These are phyloP conservation scores for Pezizomycotina sp. DNA, from an alignment of 2,329 filamentous ascomycete species.

Conservation along the genomic window DNA sequence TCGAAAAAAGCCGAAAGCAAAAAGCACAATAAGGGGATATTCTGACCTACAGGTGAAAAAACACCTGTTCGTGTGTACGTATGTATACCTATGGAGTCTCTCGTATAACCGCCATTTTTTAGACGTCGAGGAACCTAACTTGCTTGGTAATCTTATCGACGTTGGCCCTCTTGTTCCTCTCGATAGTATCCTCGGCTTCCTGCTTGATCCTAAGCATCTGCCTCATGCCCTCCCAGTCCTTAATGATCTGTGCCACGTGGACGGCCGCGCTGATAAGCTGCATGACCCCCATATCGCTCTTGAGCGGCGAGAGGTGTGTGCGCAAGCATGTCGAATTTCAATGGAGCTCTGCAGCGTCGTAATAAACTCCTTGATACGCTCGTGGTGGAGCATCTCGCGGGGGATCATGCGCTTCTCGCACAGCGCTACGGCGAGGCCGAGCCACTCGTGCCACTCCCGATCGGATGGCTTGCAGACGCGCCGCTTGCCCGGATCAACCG, in stretches of 20 bases:
- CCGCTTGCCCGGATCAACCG: slow-evolving; percentile 17
- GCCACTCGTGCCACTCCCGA: slow-evolving; percentile 19
- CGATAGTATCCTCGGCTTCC: slow-evolving; percentile 16
- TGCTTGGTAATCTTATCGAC: too few species aligned
- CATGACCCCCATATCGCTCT: slow-evolving; percentile 19
- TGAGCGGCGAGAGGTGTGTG: slow-evolving; percentile 15
- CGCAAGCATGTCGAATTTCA: slow-evolving; percentile 18
- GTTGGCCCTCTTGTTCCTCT: too few species aligned
- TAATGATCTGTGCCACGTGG: slow-evolving; percentile 19
- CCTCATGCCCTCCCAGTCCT: slow-evolving; percentile 19
- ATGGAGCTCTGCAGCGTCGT: slow-evolving; percentile 19
- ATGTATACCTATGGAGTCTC: too few species aligned
- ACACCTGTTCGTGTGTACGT: too few species aligned
- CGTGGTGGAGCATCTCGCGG: slow-evolving; percentile 15
- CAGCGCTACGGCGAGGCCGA: slow-evolving; percentile 16
- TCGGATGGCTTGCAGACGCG: slow-evolving; percentile 18
- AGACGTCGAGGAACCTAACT: too few species aligned
- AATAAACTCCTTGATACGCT: slow-evolving; percentile 18
- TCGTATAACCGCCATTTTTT: too few species aligned
- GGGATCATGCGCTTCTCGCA: slow-evolving; percentile 19
- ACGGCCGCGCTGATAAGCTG: slow-evolving; percentile 18
- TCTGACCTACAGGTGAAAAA: too few species aligned
- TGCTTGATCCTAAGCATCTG: slow-evolving; percentile 19
- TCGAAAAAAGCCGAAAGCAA: too few species aligned
- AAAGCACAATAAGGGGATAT: too few species aligned